Evolutionary conservation across 371 early-diverging fungal genomes (phyloP), one percentile per base, ranked within the genome.

Genomic region (Mortierella sp.): DNA sequence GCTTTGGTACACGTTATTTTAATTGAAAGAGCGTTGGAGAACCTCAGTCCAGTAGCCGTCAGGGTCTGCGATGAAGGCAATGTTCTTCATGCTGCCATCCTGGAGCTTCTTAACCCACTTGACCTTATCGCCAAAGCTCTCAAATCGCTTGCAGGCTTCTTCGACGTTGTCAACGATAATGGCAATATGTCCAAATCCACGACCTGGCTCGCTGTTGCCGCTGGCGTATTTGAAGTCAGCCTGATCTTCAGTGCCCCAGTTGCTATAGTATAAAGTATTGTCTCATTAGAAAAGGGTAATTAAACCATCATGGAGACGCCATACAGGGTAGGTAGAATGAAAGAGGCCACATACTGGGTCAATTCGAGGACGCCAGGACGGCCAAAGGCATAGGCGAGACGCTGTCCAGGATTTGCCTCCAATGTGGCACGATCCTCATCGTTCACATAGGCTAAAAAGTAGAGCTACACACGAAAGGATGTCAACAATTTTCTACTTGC

Each of bases 21-120:
- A 61, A 21, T 33, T n/a, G 41, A 21, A 41, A 7, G 28, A 61
- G 15, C 66, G 76, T 61, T 72, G 74, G 50, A 75, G 70, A 48
- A 88, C 41, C 83, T 94, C 95, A 65, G 94, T 85, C 91, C 95
- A 94, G 82, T 96, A 96, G 72, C 92, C 93, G 85, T 96, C 97
- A 58, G 97, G 97, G 72, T 96, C 97, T 63, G 90, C 83, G 58
- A 94, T 89, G 74, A 96, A 96, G 24, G 96, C 96, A 86, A 96
- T 95, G 81, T 91, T 84, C 79, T 92, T 92, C 96, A 95, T 95
- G 28, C 80, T 87, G 40, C 95, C 96, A 53, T 95, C 95, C 24
- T 87, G 83, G 15, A 92, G 90, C 41, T 90, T 86, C 89, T 96
- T 96, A 79, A 92, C 72, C 74, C 94, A 95, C 60, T 88, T 90